These are phyloP conservation scores for Euphorbia corollata DNA, from an alignment of 441 rosid genomes.

Conservation along the genomic window DNA sequence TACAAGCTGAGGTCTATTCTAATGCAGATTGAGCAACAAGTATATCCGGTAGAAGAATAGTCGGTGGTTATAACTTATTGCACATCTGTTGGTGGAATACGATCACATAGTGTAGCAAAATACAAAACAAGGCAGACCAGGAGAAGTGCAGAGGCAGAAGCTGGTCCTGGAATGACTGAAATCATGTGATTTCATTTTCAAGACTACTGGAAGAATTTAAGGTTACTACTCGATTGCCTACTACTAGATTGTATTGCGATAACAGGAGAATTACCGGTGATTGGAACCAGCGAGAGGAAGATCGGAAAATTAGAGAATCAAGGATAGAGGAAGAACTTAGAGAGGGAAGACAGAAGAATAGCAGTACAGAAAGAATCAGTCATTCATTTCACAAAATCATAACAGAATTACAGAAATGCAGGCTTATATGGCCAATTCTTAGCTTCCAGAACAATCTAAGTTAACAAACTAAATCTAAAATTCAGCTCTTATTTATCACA, in stretches of 20 bases:
- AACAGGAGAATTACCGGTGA: no score
- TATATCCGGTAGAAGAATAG: background rate
- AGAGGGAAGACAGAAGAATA: no score
- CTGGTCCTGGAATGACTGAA: background rate
- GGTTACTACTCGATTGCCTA: background rate
- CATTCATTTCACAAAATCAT: no score
- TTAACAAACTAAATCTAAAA: no score
- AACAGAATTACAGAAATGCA: no score
- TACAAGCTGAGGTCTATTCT: background rate
- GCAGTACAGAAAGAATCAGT: no score
- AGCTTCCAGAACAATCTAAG: no score
- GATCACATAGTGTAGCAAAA: background rate
- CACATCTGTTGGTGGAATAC: background rate
- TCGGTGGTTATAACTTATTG: background rate
- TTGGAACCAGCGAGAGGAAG: no score
- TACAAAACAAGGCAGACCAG: background rate
- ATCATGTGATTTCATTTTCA: background rate
- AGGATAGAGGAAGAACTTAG: no score
- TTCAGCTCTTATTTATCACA: no score
- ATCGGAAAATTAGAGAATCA: no score
- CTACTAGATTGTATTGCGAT: background rate
- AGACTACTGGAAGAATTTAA: background rate
- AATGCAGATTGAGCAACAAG: background rate
- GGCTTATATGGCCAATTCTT: no score
- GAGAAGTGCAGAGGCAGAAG: background rate